Percentiles rank a stretch among this genome's conserved stretches.
phyloP scores from a whole-genome alignment of 2,329 filamentous ascomycete species.

The Ceratocystis colombiana region DNA sequence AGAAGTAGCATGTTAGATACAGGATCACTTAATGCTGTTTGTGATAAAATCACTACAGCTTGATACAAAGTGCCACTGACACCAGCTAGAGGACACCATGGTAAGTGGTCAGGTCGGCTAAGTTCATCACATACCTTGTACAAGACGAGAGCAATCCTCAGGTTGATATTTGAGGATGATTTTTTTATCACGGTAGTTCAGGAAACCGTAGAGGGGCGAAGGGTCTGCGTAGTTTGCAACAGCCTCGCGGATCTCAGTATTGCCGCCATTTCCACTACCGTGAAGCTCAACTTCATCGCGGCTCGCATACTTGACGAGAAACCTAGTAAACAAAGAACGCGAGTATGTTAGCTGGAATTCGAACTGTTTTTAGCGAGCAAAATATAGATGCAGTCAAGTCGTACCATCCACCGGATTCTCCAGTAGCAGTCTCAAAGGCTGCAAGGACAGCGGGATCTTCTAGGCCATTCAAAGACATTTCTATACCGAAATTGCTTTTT shows the following conservation, averaged over 20 bases:
- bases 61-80: not conserved
- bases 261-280: constrained; percentile 65
- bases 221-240: constrained; percentile 71
- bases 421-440: constrained; percentile 68
- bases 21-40: too few species aligned
- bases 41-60: not conserved
- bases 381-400: constrained; percentile 32
- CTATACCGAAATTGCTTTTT: not conserved
- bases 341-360: constrained; percentile 17
- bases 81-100: too few species aligned
- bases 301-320: constrained; percentile 81
- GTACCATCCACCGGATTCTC: constrained; percentile 90
- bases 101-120: not conserved
- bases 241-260: constrained; percentile 69
- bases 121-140: constrained; percentile 61
- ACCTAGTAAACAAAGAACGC: constrained; percentile 47
- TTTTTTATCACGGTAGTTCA: constrained; percentile 81
- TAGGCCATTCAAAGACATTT: constrained; percentile 93
- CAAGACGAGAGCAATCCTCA: constrained; percentile 75
- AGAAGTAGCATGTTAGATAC: constrained; percentile 19
- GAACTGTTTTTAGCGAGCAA: not conserved
- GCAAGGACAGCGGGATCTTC: constrained; percentile 71
- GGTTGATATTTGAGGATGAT: constrained; percentile 89
- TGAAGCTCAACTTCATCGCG: constrained; percentile 80
- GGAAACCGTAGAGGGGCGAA: constrained; percentile 82